Evolutionary conservation across 352 stramenopile genomes (phyloP).

Genomic region (Detonula confervacea): DNA sequence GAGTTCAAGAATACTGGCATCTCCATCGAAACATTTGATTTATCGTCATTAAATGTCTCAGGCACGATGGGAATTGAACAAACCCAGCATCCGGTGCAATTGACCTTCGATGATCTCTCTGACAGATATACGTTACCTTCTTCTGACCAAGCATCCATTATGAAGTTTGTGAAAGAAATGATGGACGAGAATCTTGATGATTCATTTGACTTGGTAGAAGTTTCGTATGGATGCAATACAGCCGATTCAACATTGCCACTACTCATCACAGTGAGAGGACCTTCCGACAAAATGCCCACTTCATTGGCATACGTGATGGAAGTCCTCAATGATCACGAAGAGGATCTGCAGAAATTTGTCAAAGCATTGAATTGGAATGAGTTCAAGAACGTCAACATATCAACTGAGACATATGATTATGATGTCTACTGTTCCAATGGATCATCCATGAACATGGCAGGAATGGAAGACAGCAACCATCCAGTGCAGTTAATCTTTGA

Average conservation of each 20-base stretch:
- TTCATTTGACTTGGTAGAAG: constrained; percentile 2
- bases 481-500: neutral
- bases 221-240: neutral
- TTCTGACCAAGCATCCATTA: neutral
- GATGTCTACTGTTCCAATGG: neutral
- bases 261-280: neutral
- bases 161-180: constrained; percentile 5
- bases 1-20: neutral
- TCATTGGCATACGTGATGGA: neutral
- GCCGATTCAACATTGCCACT: neutral
- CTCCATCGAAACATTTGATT: neutral
- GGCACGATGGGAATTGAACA: neutral
- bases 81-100: neutral
- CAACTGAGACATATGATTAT: neutral
- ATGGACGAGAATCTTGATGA: constrained; percentile 13
- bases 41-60: neutral
- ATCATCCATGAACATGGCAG: neutral
- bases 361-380: neutral
- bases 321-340: neutral
- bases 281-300: neutral
- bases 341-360: neutral
- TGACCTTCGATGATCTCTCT: neutral
- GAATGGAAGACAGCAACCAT: neutral
- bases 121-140: neutral
- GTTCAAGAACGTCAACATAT: neutral